These are phyloP conservation scores for Cicer cuneatum DNA, from an alignment of 306 rosid genomes.

Conservation along the genomic window DNA sequence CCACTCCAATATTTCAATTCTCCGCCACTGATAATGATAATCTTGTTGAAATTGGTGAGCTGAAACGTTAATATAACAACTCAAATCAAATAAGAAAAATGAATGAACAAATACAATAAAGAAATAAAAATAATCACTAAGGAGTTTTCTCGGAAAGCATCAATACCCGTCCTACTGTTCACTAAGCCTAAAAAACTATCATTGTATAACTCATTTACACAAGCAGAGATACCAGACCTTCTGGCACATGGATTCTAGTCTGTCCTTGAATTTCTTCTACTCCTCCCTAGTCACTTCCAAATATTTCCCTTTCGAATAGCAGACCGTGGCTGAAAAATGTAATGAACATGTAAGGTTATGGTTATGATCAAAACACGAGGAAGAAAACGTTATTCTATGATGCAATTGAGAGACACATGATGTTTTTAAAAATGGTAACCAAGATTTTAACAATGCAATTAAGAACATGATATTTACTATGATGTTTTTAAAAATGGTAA, in stretches of 20 bases:
- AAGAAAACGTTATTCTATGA: neutral
- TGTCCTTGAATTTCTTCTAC: slow-evolving; percentile 29
- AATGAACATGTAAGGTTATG: slow-evolving; percentile 38
- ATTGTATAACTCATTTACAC: slow-evolving; percentile 26
- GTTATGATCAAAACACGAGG: neutral
- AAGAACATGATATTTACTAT: neutral
- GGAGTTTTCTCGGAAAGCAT: slow-evolving; percentile 31
- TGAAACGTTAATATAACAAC: neutral
- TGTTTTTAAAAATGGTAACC: neutral
- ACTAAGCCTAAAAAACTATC: slow-evolving; percentile 3
- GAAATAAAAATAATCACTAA: neutral
- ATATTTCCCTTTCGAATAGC: slow-evolving; percentile 69
- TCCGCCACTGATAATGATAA: too few species aligned
- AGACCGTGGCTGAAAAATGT: slow-evolving; percentile 79
- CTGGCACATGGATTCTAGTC: slow-evolving; percentile 20
- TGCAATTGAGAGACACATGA: neutral
- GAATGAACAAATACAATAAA: slow-evolving; percentile 14
- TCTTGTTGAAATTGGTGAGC: too few species aligned
- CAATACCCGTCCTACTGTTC: slow-evolving; percentile 14
- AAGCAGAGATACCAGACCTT: slow-evolving; percentile 1
- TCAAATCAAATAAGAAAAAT: slow-evolving; percentile 22
- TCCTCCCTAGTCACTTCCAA: slow-evolving; percentile 45
- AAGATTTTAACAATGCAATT: slow-evolving; percentile 1
- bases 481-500: slow-evolving; percentile 5
- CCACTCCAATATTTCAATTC: too few species aligned